Conservation (phyloP, 139 green algal genomes). For the Ettlia oleoabundans region DNA sequence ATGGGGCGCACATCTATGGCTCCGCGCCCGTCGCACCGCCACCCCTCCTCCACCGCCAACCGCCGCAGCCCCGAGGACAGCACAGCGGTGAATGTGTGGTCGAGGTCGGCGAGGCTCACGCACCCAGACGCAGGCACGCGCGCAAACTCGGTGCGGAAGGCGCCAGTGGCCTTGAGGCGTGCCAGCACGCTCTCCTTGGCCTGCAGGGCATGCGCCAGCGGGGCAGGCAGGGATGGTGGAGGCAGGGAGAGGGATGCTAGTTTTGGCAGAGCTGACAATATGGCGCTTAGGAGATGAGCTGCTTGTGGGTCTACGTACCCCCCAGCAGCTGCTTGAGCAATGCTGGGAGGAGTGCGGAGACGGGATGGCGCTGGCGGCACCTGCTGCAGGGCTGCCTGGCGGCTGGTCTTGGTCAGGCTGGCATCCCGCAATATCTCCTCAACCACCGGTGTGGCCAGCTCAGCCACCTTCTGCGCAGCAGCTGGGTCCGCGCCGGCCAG, state of each 20-base stretch:
- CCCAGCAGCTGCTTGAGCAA: too few species aligned
- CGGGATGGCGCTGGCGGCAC: too few species aligned
- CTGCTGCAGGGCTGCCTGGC: constrained; percentile 23
- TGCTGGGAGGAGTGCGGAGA: too few species aligned
- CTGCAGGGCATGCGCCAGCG: not conserved
- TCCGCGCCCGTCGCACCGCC: constrained; percentile 53
- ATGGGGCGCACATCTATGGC: constrained; percentile 55
- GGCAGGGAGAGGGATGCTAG: too few species aligned
- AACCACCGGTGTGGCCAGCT: not conserved
- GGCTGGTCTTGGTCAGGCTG: not conserved
- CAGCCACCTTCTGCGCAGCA: not conserved
- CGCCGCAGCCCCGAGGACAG: constrained; percentile 12
- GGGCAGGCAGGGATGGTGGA: not conserved
- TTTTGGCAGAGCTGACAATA: not conserved
- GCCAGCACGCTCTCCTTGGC: constrained; percentile 28
- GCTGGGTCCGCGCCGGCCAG: constrained; percentile 37
- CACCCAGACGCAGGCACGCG: constrained; percentile 48
- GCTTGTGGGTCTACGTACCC: too few species aligned
- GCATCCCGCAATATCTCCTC: constrained; percentile 22
- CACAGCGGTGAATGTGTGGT: constrained; percentile 40
- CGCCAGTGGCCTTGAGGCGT: not conserved
- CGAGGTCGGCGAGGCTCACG: constrained; percentile 47
- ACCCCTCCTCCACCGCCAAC: constrained; percentile 41
- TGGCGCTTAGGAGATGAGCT: too few species aligned
- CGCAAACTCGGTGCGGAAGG: constrained; percentile 34